Base-by-base conservation (phyloP, 257 asterid genomes). In the Ligustrum vulgare region DNA sequence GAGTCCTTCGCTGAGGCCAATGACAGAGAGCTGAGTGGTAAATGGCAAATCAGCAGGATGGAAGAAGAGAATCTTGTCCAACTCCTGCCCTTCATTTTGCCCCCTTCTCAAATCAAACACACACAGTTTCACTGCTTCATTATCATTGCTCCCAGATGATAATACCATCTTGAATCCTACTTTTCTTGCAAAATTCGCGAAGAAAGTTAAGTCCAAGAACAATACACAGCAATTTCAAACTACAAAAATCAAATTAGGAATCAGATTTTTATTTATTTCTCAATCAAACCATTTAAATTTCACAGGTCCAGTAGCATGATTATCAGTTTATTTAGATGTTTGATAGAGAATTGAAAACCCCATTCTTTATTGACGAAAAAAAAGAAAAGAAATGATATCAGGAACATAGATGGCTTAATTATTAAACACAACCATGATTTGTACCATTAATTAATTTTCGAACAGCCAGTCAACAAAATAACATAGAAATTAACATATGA, bases 51-150 rank as follows among this genome's bases (percentile, higher is more conserved):
- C 97, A 32, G 89, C 81, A 49, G 98, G 99, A 83, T 88, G 89
- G 85, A 95, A 95, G 78, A 87, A 95, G 71, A 95, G 89, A 81
- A 95, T 93, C 89, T 95, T 95, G 75, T 95, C 99, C 81, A 92
- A 81, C 83, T 95, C 99, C 86, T 91, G 96, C 69, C 99, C 99
- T 86, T 95, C 99, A 68, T 87, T 86, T 74, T 95, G 98, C 32
- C 99, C 99, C 86, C 99, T 95, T 84, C 90, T 88, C 84, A 95
- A 84, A 90, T 95, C 99, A 81, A 93, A 95, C 45, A 90, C 89
- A 67, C 99, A 95, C 73, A 94, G 80, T 79, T 87, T 88, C 91
- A 94, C 79, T 0, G 88, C 67, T 75, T 89, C 98, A 67, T 77
- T 85, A 54, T 84, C 74, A 73, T 80, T 74, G 73, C 75, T 89